These are phyloP conservation scores for Macadamia integrifolia DNA, from an alignment of 164 flowering plant species.

Conservation along the genomic window DNA sequence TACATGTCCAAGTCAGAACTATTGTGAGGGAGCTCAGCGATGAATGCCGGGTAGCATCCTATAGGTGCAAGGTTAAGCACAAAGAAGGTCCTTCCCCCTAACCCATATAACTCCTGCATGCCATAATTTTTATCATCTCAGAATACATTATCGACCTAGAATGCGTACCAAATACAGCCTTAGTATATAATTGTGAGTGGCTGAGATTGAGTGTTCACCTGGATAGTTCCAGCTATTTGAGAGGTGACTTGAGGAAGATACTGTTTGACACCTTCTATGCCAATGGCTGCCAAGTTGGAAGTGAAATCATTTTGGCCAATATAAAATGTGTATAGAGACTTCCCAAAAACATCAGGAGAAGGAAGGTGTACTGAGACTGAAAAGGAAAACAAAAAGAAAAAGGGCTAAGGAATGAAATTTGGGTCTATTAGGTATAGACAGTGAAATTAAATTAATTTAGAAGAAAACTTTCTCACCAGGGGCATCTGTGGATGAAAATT, in stretches of 20 bases:
- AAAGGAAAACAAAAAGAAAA: neutral
- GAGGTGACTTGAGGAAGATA: constrained; percentile 58
- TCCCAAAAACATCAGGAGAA: constrained; percentile 44
- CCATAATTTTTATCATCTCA: neutral
- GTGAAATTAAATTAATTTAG: no score
- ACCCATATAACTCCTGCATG: constrained; percentile 31
- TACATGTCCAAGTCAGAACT: constrained; percentile 52
- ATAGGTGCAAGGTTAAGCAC: constrained; percentile 77
- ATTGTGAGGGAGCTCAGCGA: constrained; percentile 48
- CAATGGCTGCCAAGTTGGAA: constrained; percentile 43
- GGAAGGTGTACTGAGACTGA: constrained; percentile 35
- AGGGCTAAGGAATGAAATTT: no score
- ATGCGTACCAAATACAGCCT: no score
- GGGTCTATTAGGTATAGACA: no score
- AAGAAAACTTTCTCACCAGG: no score
- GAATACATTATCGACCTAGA: no score
- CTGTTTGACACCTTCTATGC: constrained; percentile 48
- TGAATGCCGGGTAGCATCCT: constrained; percentile 72
- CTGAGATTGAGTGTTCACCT: constrained; percentile 32
- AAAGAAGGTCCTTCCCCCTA: constrained; percentile 69
- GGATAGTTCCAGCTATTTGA: constrained; percentile 52
- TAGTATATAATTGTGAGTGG: neutral
- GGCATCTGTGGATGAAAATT: constrained; percentile 26
- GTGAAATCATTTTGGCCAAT: constrained; percentile 97
- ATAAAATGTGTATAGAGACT: constrained; percentile 66